A percentile compares a stretch with the other conserved stretches of the same genome.
Evolutionary conservation across 176 grass and related monocot species (phyloP).

Genomic region (Poa pratensis): DNA sequence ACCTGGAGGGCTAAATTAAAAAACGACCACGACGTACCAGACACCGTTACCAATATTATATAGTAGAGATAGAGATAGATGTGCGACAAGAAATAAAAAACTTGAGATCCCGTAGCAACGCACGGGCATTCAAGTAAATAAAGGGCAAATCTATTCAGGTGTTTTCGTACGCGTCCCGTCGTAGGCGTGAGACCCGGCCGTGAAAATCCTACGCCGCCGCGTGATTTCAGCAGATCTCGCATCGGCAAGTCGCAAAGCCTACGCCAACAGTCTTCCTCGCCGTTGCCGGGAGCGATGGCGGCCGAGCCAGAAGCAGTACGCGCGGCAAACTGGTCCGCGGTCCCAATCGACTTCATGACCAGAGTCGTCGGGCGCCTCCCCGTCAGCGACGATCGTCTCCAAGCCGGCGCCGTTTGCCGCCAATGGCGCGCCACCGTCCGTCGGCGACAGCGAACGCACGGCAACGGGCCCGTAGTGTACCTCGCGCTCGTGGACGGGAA

Average conservation of each 20-base stretch:
- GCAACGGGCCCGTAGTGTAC: constrained; percentile 1
- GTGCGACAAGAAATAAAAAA: too few species aligned
- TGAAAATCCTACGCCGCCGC: too few species aligned
- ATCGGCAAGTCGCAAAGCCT: not conserved
- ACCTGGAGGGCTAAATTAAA: too few species aligned
- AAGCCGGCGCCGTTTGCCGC: not conserved
- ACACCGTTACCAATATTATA: too few species aligned
- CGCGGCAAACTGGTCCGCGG: not conserved
- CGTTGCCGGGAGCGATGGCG: not conserved
- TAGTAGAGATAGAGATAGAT: too few species aligned
- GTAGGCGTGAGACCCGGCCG: too few species aligned
- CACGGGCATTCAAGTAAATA: too few species aligned
- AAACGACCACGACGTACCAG: too few species aligned
- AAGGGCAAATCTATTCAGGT: too few species aligned
- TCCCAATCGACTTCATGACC: not conserved
- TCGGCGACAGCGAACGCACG: not conserved
- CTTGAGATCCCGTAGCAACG: too few species aligned
- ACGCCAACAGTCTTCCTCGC: not conserved
- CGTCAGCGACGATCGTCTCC: not conserved
- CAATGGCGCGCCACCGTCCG: not conserved
- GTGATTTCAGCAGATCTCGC: not conserved
- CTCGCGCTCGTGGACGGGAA: constrained; percentile 22
- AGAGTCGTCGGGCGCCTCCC: not conserved
- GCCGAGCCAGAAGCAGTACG: not conserved
- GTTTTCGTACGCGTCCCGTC: too few species aligned